Evolutionary conservation across 2,329 filamentous ascomycete genomes (phyloP).

Genomic region (Esteya vermicola): DNA sequence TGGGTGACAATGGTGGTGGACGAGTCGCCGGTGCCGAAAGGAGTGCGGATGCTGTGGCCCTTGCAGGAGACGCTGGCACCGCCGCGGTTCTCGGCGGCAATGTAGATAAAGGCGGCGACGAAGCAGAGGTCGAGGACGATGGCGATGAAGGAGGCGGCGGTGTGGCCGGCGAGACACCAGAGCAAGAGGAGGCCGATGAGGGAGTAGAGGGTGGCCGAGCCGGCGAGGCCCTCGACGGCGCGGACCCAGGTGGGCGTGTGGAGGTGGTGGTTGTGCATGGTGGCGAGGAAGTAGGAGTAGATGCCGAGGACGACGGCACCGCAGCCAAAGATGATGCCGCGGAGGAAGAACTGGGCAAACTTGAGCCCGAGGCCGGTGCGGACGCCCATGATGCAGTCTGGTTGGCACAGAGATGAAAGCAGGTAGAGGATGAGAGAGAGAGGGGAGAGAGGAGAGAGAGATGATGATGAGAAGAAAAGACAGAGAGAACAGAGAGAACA

Average conservation of each 20-base stretch:
- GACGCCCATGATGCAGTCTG: slow-evolving; percentile 32
- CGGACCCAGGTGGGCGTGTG: slow-evolving; percentile 50
- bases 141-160: slow-evolving; percentile 57
- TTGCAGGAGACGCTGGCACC: slow-evolving; percentile 51
- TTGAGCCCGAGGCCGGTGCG: slow-evolving; percentile 51
- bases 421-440: neutral
- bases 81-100: slow-evolving; percentile 59
- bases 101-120: slow-evolving; percentile 63
- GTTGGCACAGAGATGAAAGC: neutral
- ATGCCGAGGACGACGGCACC: slow-evolving; percentile 61
- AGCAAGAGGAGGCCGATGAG: slow-evolving; percentile 59
- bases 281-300: slow-evolving; percentile 73
- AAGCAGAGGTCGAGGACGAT: slow-evolving; percentile 69
- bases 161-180: slow-evolving; percentile 64
- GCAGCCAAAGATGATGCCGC: slow-evolving; percentile 59
- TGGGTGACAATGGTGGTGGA: slow-evolving; percentile 30
- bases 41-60: slow-evolving; percentile 43
- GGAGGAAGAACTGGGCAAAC: slow-evolving; percentile 53
- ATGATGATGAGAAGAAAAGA: neutral
- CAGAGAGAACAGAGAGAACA: neutral
- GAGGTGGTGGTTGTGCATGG: slow-evolving; percentile 50
- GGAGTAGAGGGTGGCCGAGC: slow-evolving; percentile 60
- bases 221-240: slow-evolving; percentile 67
- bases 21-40: slow-evolving; percentile 51
- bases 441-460: neutral